Evolutionary conservation across 225 moss, liverwort and hornwort genomes (phyloP), one percentile per base, ranked within the genome.

Genomic region (Lunularia cruciata): DNA sequence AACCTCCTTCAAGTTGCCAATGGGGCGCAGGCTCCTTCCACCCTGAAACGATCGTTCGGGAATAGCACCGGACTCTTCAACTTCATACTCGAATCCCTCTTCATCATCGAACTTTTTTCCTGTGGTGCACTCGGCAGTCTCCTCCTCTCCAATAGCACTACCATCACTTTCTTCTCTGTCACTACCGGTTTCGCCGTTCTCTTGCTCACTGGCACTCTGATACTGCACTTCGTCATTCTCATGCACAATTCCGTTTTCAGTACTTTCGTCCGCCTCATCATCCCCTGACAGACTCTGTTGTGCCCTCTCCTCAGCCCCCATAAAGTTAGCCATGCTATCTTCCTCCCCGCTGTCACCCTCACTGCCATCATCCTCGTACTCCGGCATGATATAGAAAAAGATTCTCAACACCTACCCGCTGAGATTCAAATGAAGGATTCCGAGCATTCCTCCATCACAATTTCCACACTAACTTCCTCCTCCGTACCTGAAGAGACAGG

Each of bases 121-220:
- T 28, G 73, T 47, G 2, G 56, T 57, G 68, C 63, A 73, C 47
- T 79, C 79, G 11, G 65, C 85, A 72, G 80, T 82, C 73, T 78
- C 89, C 38, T 88, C 90, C 48, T 86, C 94, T 36, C 91, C 88
- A 38, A 86, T 64, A 59, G 86, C 85, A 70, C 91, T 95, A n/a
- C 83, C 87, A 47, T 84, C 72, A 49, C 80, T 80, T 75, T 74
- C 80, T 40, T 81, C 87, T 83, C 86, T 85, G 30, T 80, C 94
- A 75, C 91, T 91, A 40, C 71, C 81, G 70, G 83, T 86, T 67
- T 79, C 91, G 57, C 75, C 89, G 72, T 78, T 84, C 76, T 79
- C 89, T 67, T 89, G 89, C 64, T 79, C 83, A 71, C 90, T 88
- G 3, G 57, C 84, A 71, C 90, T 95, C 19, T 83, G 61, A 75